phyloP scores from a whole-genome alignment of 75 land plant species.

The Selaginella moellendorffii region DNA sequence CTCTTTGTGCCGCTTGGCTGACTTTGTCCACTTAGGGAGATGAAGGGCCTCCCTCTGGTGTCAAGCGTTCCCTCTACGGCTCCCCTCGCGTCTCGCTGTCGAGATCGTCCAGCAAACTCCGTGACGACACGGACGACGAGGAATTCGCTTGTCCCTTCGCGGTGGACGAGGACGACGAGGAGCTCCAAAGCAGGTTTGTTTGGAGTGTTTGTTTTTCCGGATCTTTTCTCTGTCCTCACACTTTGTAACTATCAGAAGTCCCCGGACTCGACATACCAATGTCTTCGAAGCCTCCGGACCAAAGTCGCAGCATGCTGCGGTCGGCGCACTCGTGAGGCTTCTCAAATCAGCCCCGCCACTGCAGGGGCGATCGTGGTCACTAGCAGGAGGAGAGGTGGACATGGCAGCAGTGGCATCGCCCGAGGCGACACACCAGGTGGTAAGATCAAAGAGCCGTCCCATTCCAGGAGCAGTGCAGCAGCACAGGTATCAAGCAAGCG shows the following conservation, averaged over 20 bases:
- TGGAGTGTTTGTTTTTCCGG: not conserved
- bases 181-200: conserved; percentile 33
- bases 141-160: conserved; percentile 76
- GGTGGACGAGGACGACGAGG: conserved; percentile 81
- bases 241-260: too few relatives aligned
- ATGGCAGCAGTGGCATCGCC: not conserved
- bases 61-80: conserved; percentile 21
- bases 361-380: not conserved
- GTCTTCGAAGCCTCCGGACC: not conserved
- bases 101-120: conserved; percentile 51
- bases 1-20: too few relatives aligned
- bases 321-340: conserved; percentile 65
- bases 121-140: conserved; percentile 66
- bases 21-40: not conserved
- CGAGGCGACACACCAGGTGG: not conserved
- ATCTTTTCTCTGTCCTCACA: too few relatives aligned
- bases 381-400: too few relatives aligned
- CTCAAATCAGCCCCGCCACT: conserved; percentile 74
- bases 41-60: conserved; percentile 18
- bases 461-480: not conserved
- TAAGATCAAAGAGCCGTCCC: not conserved
- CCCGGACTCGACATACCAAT: not conserved
- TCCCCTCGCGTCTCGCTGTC: conserved; percentile 41
- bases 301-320: conserved; percentile 69
- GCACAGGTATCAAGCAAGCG: not conserved